Evolutionary conservation across 345 rosid genomes (phyloP).

Genomic region (Camelina laxa): DNA sequence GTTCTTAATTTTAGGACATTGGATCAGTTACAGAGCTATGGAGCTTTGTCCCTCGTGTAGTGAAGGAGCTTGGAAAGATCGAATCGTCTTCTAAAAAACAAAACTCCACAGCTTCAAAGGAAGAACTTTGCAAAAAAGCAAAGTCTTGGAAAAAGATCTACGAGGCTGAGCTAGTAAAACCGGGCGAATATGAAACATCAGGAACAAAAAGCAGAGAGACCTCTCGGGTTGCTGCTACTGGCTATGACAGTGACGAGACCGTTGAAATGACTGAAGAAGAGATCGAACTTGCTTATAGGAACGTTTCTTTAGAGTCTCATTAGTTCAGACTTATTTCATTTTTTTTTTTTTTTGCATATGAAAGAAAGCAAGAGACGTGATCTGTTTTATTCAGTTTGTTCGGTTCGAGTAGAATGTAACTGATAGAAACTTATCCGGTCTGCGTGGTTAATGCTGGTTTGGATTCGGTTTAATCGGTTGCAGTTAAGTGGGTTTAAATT

Average conservation of each 20-base stretch:
- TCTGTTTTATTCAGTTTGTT: constrained; percentile 1
- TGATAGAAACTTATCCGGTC: background rate
- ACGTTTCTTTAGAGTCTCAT: constrained; percentile 44
- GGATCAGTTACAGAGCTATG: constrained; percentile 66
- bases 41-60: constrained; percentile 83
- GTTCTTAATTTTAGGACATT: constrained; percentile 53
- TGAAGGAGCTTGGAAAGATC: constrained; percentile 70
- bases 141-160: constrained; percentile 64
- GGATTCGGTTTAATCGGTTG: background rate
- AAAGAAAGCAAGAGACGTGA: background rate
- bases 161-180: constrained; percentile 54
- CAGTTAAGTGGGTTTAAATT: background rate
- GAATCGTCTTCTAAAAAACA: constrained; percentile 40
- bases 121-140: constrained; percentile 60
- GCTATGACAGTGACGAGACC: constrained; percentile 83
- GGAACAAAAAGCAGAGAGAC: constrained; percentile 34
- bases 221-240: constrained; percentile 30
- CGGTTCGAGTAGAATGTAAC: background rate
- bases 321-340: constrained; percentile 18
- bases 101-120: constrained; percentile 48
- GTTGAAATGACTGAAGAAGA: constrained; percentile 95
- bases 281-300: constrained; percentile 60
- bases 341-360: constrained; percentile 14
- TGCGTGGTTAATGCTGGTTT: background rate
- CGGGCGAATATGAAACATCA: constrained; percentile 39